Percentiles rank a stretch among this genome's conserved stretches.
Conservation (phyloP, 2,329 filamentous ascomycete genomes). For the Fusarium pseudonygamai region DNA sequence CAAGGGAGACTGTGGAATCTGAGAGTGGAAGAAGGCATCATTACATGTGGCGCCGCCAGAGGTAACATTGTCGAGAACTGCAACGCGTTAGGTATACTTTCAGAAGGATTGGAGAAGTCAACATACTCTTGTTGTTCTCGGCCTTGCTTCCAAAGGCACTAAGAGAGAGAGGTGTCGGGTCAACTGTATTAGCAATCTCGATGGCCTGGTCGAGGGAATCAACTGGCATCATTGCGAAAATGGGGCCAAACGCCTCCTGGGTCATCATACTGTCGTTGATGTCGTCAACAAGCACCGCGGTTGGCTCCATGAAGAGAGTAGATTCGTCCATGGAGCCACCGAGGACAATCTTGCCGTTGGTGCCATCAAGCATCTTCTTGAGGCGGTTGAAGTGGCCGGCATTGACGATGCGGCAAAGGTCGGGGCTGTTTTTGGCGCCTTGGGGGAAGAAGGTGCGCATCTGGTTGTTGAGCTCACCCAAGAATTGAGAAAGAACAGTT, state of each 20-base stretch:
- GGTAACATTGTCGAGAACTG: slow-evolving; percentile 51
- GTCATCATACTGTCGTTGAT: slow-evolving; percentile 77
- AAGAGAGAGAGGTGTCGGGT: slow-evolving; percentile 83
- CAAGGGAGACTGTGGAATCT: slow-evolving; percentile 55
- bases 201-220: slow-evolving; percentile 88
- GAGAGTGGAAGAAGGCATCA: slow-evolving; percentile 57
- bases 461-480: slow-evolving; percentile 76
- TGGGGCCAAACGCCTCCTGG: slow-evolving; percentile 92
- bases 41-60: slow-evolving; percentile 64
- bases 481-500: slow-evolving; percentile 74
- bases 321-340: slow-evolving; percentile 85
- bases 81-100: slow-evolving; percentile 41
- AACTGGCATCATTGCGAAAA: slow-evolving; percentile 83
- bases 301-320: slow-evolving; percentile 88
- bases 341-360: slow-evolving; percentile 83
- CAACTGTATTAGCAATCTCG: slow-evolving; percentile 79
- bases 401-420: slow-evolving; percentile 85
- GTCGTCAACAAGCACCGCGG: slow-evolving; percentile 84
- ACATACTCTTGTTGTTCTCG: slow-evolving; percentile 77
- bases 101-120: neutral
- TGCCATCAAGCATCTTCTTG: slow-evolving; percentile 90
- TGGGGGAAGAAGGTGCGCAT: slow-evolving; percentile 84
- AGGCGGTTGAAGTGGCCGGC: slow-evolving; percentile 80
- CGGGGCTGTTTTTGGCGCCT: slow-evolving; percentile 79
- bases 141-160: slow-evolving; percentile 85